Conservation (phyloP, 2,329 filamentous ascomycete species). For the Coniochaeta ligniaria region DNA sequence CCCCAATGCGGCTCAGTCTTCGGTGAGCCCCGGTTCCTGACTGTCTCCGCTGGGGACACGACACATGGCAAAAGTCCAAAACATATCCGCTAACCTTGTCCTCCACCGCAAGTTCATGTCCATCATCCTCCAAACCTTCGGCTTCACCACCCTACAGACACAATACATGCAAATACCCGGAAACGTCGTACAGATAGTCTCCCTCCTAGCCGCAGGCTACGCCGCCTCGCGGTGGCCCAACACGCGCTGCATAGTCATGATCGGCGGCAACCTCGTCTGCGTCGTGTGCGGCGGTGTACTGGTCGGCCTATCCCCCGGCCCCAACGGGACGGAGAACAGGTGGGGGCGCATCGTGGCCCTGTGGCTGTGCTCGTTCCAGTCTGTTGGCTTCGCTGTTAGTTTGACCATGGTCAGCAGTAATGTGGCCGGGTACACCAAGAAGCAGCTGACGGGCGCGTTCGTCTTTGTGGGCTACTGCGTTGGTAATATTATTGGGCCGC, state of each 20-base stretch:
- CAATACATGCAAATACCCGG: slow-evolving; percentile 47
- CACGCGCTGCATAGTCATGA: slow-evolving; percentile 47
- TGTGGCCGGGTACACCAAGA: slow-evolving; percentile 48
- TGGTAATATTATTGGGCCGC: slow-evolving; percentile 46
- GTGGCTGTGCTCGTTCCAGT: slow-evolving; percentile 32
- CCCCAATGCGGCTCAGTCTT: slow-evolving; percentile 29
- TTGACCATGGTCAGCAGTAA: slow-evolving; percentile 46
- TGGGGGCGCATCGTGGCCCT: slow-evolving; percentile 50
- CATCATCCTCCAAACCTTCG: slow-evolving; percentile 24
- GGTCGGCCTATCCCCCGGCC: slow-evolving; percentile 38
- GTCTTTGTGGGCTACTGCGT: slow-evolving; percentile 47
- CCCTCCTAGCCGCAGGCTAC: slow-evolving; percentile 40
- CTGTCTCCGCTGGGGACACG: not conserved
- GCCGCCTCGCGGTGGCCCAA: slow-evolving; percentile 46
- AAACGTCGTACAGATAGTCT: slow-evolving; percentile 48
- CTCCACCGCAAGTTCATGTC: slow-evolving; percentile 24
- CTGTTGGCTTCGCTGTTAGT: slow-evolving; percentile 38
- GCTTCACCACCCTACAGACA: slow-evolving; percentile 18
- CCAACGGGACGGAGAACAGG: slow-evolving; percentile 29
- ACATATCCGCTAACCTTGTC: not conserved
- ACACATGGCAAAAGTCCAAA: no score
- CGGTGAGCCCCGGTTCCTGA: slow-evolving; percentile 3
- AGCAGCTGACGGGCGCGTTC: slow-evolving; percentile 41
- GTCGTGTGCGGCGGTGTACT: slow-evolving; percentile 45
- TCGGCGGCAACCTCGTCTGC: slow-evolving; percentile 45